Percentiles rank a stretch among this genome's conserved stretches.
phyloP scores from a whole-genome alignment of 2,329 filamentous ascomycete genomes.

The Neophaeococcomyces aloes region DNA sequence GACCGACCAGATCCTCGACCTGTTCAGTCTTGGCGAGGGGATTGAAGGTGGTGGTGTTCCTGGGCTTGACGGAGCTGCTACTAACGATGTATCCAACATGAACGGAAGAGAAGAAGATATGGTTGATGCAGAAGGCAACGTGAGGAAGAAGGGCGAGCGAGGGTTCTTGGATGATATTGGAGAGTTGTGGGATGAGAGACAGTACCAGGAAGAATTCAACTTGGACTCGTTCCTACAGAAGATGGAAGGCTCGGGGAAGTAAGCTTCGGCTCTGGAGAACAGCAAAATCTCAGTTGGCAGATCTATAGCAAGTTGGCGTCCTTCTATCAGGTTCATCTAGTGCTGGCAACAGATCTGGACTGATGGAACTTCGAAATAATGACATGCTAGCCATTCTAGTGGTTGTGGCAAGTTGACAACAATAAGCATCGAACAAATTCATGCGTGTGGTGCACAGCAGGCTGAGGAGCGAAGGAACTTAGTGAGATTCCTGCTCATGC shows the following conservation, averaged over 20 bases:
- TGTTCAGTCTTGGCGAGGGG: constrained; percentile 82
- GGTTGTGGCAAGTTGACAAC: too few species aligned
- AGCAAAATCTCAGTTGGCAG: too few species aligned
- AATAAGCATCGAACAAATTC: too few species aligned
- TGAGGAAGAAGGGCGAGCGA: constrained; percentile 81
- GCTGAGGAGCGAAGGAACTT: too few species aligned
- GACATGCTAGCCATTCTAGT: too few species aligned
- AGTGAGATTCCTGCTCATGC: too few species aligned
- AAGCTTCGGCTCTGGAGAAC: neutral
- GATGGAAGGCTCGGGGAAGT: constrained; percentile 53
- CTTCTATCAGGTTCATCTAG: too few species aligned
- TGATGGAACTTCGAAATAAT: too few species aligned
- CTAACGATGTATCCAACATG: constrained; percentile 35
- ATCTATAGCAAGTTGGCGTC: too few species aligned
- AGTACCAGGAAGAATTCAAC: constrained; percentile 98
- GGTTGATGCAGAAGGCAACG: constrained; percentile 86
- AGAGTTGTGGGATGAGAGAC: constrained; percentile 92
- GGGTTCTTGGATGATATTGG: constrained; percentile 89
- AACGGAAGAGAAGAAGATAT: constrained; percentile 59
- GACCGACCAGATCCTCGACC: constrained; percentile 92
- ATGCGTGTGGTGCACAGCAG: too few species aligned
- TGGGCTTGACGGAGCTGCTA: constrained; percentile 24
- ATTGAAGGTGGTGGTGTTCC: constrained; percentile 48
- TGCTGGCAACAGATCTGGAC: too few species aligned
- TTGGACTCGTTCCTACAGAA: constrained; percentile 89